phyloP scores from a whole-genome alignment of 306 rosid genomes.

The Cicer chorassanicum region DNA sequence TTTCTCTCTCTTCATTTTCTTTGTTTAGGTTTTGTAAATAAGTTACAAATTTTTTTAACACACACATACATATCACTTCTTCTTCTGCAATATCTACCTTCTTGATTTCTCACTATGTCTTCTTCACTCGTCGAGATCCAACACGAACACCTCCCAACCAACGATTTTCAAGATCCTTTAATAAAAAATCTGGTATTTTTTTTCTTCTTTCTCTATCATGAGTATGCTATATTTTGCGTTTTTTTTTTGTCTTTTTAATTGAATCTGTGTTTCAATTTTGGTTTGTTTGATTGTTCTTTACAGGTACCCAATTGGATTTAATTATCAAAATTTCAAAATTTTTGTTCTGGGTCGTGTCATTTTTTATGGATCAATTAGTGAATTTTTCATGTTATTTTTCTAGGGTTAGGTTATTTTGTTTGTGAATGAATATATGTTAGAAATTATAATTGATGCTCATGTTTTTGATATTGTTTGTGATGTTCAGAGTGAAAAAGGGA shows the following conservation, averaged over 20 bases:
- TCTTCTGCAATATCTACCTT: conserved; percentile 14
- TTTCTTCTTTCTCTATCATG: background rate
- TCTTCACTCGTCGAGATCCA: conserved; percentile 33
- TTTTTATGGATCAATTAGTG: background rate
- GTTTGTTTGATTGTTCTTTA: background rate
- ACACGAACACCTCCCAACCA: background rate
- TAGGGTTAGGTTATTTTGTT: no score
- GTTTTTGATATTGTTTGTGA: background rate
- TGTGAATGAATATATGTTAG: no score
- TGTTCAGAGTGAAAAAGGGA: conserved; percentile 56
- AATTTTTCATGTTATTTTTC: background rate
- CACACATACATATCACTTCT: background rate
- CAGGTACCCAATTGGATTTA: background rate
- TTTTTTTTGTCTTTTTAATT: conserved; percentile 1
- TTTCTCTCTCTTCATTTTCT: background rate
- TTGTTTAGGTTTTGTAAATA: background rate
- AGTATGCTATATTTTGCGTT: no score
- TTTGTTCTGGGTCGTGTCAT: background rate
- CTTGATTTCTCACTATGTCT: conserved; percentile 43
- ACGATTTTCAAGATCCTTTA: conserved; percentile 38
- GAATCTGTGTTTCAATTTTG: background rate
- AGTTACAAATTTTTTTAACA: background rate
- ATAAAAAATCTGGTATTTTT: conserved; percentile 47
- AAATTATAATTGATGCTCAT: no score
- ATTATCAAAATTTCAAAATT: background rate